Evolutionary conservation across 106 monocot genomes (phyloP), one percentile per base, ranked within the genome.

Genomic region (Posidonia australis): DNA sequence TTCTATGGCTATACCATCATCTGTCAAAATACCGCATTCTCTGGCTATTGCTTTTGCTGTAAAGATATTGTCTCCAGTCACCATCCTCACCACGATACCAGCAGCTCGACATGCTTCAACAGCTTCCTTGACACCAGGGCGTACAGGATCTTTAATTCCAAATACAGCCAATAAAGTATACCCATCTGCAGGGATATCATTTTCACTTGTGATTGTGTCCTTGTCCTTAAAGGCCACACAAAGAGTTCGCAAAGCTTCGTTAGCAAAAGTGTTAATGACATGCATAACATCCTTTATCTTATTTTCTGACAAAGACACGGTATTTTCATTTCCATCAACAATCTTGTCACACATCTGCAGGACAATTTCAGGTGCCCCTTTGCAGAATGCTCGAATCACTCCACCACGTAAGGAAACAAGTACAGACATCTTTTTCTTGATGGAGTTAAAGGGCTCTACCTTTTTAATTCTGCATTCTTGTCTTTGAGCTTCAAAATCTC

Each of bases 381-480:
- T 96, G 70, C 81, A 84, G 64, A 84, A 84, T 42, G 90, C 90
- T 54, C 80, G 76, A 44, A 49, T 30, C 23, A 61, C 67, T 45
- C 90, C 90, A 52, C 52, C 73, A 13, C 78, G 82, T 17, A 84
- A 59, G 46, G 90, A 78, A 46, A 90, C 69, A 62, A 96, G 63
- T 1, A 84, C 90, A 20, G 90, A 87, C 96, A 96, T 96, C 65
- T 84, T 90, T 74, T 96, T 96, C 65, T 82, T 90, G 47, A 71
- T 79, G 18, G 96, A 96, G 60, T 96, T 96, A 67, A 96, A 96
- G 17, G 96, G 96, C 66, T 96, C 96, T n/a, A 96, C 77, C 60
- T 87, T 96, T 19, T 84, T 41, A 67, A 87, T 90, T 23, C 29
- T 68, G 30, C 77, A 82, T 49, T 77, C 74, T 42, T 72, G 30